Base-by-base conservation (phyloP, 768 basidiomycete species). In the Russula abietina region DNA sequence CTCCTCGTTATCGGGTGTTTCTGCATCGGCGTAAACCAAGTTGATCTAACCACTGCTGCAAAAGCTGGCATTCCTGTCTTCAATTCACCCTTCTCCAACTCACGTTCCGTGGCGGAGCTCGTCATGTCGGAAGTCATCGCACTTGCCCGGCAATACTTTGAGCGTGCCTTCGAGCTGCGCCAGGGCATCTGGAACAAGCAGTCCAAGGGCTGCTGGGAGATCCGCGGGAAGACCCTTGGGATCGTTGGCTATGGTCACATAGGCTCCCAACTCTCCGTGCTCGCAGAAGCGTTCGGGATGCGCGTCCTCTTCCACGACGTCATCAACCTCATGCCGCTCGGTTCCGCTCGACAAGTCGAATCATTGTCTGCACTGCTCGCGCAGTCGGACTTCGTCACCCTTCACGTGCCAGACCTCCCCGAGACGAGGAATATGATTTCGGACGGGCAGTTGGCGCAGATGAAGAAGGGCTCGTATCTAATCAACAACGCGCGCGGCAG, bases 231-330 rank as follows among this genome's bases (percentile, higher is more conserved):
- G 80, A 98, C 93, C 0, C 82, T 99, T 51, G 97, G 97, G 60
- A 98, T 99, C 67, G 84, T 99, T 36, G 97, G 97, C 45, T 99
- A 98, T 75, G 97, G 97, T 43, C 97, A 99, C 77, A 99, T 99
- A 65, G 97, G 97, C 59, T 82, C 95, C 30, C 97, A 99, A 75
- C 85, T 99, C 60, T 95, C 93, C 39, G 97, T 99, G 28, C 88
- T 99, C 45, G 89, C 96, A 36, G 97, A 99, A 75, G 85, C 97
- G 3, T 88, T 99, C 71, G 97, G 94, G 64, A 90, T 99, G 80
- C 86, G 89, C 48, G 96, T 99, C 67, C 78, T 98, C 66, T 99
- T 98, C 80, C 84, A 93, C 75, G 97, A 99, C 71, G 85, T 98
- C 54, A 73, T 98, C 71, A 95, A 94, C 71, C 85, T 98, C 77